Evolutionary conservation across 306 rosid genomes (phyloP), one percentile per base, ranked within the genome.

Genomic region (Ormosia emarginata): DNA sequence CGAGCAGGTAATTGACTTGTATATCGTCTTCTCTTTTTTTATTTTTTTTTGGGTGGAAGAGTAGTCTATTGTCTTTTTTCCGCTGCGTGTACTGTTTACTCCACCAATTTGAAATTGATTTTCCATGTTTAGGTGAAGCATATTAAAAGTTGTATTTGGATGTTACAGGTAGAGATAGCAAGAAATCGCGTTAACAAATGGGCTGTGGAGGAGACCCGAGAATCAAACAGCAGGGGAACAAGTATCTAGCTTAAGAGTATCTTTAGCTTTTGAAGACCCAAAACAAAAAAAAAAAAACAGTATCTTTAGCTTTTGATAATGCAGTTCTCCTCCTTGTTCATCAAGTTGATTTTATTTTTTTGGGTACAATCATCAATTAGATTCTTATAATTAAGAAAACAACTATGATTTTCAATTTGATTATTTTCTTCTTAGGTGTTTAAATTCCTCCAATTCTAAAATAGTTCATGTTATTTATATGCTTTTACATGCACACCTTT

Each of bases 1-100:
- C n/a, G 53, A 83, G n/a, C 89, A 86, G 86, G 91, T 88, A 80
- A 18, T 13, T 7, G 18, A 79, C 24, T 32, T 9, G 2, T 74
- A 15, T 50, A 3, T 47, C 30, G 5, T 69, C 29, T 17, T 34
- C 0, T n/a, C n/a, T n/a, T n/a, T n/a, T n/a, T n/a, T n/a, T n/a
- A n/a, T n/a, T n/a, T 24, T 24, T 24, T 24, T 24, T 24, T 24
- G 24, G 24, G 24, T 24, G 1, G 24, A 24, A 24, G 18, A 79
- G 14, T 32, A 14, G 2, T 74, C 30, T 50, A 3, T 47, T 40
- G 5, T 69, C 29, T 17, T 34, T 32, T 7, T 71, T 71, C 2
- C 4, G 1, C 8, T 11, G 14, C 18, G 24, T 57, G 32, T 10
- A 50, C 18, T 50, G 7, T 50, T 49, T 53, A 15, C 10, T 73